A percentile compares a stretch with the other conserved stretches of the same genome.
These are phyloP conservation scores for Elsinoe ampelina DNA, from an alignment of 2,329 filamentous ascomycete species.

Conservation along the genomic window DNA sequence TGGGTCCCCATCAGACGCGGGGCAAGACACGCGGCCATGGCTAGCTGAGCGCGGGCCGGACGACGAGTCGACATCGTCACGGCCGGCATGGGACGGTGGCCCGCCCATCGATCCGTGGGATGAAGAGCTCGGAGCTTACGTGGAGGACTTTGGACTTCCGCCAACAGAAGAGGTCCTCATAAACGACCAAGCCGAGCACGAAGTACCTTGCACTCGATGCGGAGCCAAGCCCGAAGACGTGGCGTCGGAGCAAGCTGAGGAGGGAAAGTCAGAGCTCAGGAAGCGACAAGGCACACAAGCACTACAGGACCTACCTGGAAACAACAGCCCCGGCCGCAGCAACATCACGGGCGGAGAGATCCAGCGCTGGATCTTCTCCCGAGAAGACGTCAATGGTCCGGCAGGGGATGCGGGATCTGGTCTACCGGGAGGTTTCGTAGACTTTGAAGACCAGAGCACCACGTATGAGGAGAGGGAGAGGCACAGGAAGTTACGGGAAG, in stretches of 20 bases:
- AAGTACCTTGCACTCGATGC: constrained; percentile 12
- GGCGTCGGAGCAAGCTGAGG: constrained; percentile 21
- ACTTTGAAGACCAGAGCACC: constrained; percentile 12
- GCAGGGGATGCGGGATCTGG: constrained; percentile 23
- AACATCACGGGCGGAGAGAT: constrained; percentile 56
- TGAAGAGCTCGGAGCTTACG: not conserved
- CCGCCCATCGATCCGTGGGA: constrained; percentile 5
- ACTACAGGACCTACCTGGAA: constrained; percentile 30
- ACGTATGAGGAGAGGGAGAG: constrained; percentile 1
- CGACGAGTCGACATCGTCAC: not conserved
- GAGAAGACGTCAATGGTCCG: constrained; percentile 43
- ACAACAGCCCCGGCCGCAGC: constrained; percentile 54
- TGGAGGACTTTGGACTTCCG: constrained; percentile 4
- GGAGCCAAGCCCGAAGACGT: not conserved
- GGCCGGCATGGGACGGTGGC: not conserved
- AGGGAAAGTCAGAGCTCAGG: constrained; percentile 31
- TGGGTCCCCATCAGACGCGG: constrained; percentile 39
- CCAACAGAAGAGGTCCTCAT: constrained; percentile 7
- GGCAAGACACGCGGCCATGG: constrained; percentile 27
- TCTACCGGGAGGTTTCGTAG: constrained; percentile 21
- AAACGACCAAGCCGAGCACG: constrained; percentile 23
- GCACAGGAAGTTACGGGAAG: constrained; percentile 2
- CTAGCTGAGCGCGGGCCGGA: not conserved
- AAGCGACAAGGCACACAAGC: constrained; percentile 40
- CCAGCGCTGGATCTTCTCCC: constrained; percentile 56